A percentile compares a stretch with the other conserved stretches of the same genome.
phyloP scores from a whole-genome alignment of 176 grass and related monocot genomes.

The Poa pratensis region DNA sequence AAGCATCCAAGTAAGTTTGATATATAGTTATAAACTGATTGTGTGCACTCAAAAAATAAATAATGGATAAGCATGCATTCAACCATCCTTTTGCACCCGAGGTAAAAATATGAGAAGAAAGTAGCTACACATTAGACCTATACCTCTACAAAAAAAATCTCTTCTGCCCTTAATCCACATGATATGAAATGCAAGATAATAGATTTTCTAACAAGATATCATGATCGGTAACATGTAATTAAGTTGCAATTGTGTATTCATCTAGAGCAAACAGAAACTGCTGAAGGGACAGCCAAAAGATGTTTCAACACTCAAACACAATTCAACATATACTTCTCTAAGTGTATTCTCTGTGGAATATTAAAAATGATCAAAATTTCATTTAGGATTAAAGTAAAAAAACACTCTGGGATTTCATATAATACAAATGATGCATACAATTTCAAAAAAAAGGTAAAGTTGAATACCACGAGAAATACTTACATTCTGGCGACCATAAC shows the following conservation, averaged over 20 bases:
- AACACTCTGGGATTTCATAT: not conserved
- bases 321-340: no score
- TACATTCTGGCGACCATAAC: slow-evolving; percentile 81
- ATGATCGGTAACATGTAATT: slow-evolving; percentile 20
- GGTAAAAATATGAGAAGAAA: slow-evolving; percentile 8
- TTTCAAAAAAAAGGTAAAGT: not conserved
- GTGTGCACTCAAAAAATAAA: not conserved
- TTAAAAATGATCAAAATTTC: not conserved
- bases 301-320: not conserved
- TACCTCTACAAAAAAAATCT: not conserved
- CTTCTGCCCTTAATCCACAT: not conserved
- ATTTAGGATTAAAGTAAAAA: not conserved
- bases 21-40: not conserved
- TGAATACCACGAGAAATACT: slow-evolving; percentile 28
- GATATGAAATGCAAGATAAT: slow-evolving; percentile 4
- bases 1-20: not conserved
- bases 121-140: not conserved
- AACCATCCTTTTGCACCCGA: not conserved
- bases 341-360: not conserved
- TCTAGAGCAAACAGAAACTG: slow-evolving; percentile 28
- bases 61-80: not conserved
- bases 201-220: slow-evolving; percentile 20
- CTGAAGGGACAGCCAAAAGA: not conserved
- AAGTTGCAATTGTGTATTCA: not conserved
- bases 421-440: not conserved